Conservation (phyloP, 2,329 filamentous ascomycete species). For the Calonectria hongkongensis region DNA sequence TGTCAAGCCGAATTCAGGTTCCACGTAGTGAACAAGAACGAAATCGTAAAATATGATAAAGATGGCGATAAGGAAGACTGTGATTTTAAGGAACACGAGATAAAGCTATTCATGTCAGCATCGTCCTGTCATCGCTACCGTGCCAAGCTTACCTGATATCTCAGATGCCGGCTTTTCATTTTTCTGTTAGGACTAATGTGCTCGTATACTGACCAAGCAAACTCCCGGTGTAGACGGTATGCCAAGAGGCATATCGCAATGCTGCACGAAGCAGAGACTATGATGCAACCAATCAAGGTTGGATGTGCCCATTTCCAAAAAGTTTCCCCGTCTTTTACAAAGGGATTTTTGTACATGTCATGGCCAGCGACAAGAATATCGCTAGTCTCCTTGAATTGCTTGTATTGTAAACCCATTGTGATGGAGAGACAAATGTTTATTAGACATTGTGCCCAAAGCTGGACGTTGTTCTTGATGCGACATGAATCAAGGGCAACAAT, state of each 20-base stretch:
- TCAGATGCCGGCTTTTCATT: conserved; percentile 7
- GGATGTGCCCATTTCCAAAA: conserved; percentile 6
- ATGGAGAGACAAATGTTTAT: conserved; percentile 4
- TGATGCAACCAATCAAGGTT: not conserved
- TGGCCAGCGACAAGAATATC: not conserved
- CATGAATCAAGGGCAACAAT: conserved; percentile 5
- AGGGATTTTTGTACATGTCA: not conserved
- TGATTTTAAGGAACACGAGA: conserved; percentile 16
- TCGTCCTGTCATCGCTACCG: no score
- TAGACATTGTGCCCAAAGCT: not conserved
- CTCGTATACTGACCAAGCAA: conserved; percentile 18
- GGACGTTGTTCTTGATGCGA: conserved; percentile 13
- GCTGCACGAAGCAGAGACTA: not conserved
- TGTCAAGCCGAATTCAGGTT: conserved; percentile 8
- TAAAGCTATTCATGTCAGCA: not conserved
- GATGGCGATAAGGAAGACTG: not conserved
- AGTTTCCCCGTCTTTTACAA: not conserved
- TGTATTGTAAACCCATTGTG: not conserved
- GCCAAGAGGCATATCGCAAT: conserved; percentile 8
- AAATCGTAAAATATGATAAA: conserved; percentile 13
- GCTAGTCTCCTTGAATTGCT: not conserved
- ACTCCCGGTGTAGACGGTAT: conserved; percentile 9
- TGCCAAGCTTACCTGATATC: not conserved
- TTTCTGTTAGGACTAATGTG: conserved; percentile 1
- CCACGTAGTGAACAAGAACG: not conserved